Evolutionary conservation across 345 rosid species (phyloP), one percentile per base, ranked within the genome.

Genomic region (Anacardium occidentale): DNA sequence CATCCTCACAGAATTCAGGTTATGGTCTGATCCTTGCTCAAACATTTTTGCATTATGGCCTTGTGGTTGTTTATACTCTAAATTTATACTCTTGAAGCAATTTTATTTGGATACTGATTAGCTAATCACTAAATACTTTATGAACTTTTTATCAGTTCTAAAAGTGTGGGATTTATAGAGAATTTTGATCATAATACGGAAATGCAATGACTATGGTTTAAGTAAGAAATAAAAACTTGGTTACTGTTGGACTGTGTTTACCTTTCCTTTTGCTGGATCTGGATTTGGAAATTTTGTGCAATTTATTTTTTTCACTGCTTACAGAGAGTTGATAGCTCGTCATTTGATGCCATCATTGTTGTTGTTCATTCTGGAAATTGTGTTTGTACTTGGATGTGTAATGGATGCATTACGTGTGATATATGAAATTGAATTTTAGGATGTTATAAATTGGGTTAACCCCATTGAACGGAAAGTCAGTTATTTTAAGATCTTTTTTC

Each of bases 1-100:
- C 94, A 22, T 92, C 93, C 57, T 92, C 98, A 24, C 97, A 92
- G 75, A 87, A 87, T 77, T 92, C 99, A 86, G 99, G 99, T 92
- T 80, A 71, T 69, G 66, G 10, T 34, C 62, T 57, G 24, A 78
- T 32, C 44, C 22, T 54, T 74, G 40, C 64, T 76, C 18, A 17
- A 32, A 54, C 45, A 29, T 67, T 56, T 57, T 17, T 37, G 32
- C n/a, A 50, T 68, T 29, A 24, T 24, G 45, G 48, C 57, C 32
- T 54, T 58, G 22, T 47, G 32, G 32, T 48, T 11, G 18, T 20
- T 68, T 60, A n/a, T 60, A 21, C 73, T 75, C 26, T 56, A 67
- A 29, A 25, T 42, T 8, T 47, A 15, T 68, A 40, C 8, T 29
- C 54, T 55, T 40, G 48, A 55, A 5, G 24, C 64, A 58, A 8